Evolutionary conservation across 2,329 filamentous ascomycete genomes (phyloP), one percentile per base, ranked within the genome.

Genomic region (Fusarium buxicola): DNA sequence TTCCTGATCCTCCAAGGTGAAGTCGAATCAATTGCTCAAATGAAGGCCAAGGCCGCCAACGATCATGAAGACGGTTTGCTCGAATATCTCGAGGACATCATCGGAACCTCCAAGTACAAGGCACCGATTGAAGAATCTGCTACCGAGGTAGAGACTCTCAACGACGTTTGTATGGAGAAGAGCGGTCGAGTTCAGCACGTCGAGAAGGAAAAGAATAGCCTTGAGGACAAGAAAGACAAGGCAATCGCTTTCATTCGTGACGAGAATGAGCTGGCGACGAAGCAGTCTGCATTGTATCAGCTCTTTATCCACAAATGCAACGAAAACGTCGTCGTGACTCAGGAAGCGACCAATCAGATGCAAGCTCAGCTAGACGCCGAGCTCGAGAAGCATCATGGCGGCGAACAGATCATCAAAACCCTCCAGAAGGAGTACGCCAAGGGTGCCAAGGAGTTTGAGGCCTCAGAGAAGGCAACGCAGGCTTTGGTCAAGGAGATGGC

Each of bases 51-150:
- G 76, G 95, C 96, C 5, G 89, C 86, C 36, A 94, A 92, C 69
- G 95, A 99, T 75, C 94, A 98, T 72, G 95, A 99, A 60, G 95
- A 99, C 71, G 95, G 95, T 11, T 85, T 99, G 4, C 83, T 99
- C 15, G 95, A 99, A 76, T 99, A 99, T 65, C 86, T 99, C 0
- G 95, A 99, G 75, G 95, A 99, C 72, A 99, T 99, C 60, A 98
- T 99, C 69, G 95, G 96, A 62, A 99, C 95, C 0, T 98, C 95
- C 7, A 97, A 97, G 75, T 99, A 99, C 81, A 99, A 99, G 79
- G 86, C 91, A 0, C 94, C 95, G 0, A 99, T 99, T 63, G 95
- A 99, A 69, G 95, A 99, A 78, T 89, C 94, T 1, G 94, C 93
- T 1, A 80, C 89, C 2, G 92, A 98, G 76, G 92, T 97, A 0